Conservation (phyloP, 306 rosid species). For the Ormosia semicastrata region DNA sequence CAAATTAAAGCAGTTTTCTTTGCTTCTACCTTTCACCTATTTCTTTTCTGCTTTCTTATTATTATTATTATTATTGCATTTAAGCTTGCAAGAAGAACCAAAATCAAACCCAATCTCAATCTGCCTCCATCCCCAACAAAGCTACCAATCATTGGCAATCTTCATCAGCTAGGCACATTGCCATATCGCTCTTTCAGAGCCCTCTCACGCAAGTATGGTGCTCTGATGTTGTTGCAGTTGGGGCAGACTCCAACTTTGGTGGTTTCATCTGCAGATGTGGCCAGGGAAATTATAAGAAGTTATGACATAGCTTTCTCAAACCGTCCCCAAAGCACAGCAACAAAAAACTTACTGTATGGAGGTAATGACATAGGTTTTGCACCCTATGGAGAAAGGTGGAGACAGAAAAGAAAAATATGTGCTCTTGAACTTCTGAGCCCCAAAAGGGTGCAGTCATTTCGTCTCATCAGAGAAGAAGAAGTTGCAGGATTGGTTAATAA, state of each 20-base stretch:
- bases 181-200: neutral
- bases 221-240: constrained; percentile 1
- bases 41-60: too few species aligned
- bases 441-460: constrained; percentile 12
- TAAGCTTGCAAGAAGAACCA: too few species aligned
- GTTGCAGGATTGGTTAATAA: neutral
- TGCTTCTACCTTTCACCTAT: too few species aligned
- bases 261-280: constrained; percentile 24
- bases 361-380: constrained; percentile 11
- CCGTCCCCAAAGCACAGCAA: neutral
- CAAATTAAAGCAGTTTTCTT: too few species aligned
- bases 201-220: constrained; percentile 7
- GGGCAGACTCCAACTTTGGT: constrained; percentile 18
- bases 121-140: too few species aligned
- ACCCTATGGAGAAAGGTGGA: neutral
- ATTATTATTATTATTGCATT: too few species aligned
- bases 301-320: neutral
- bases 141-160: neutral
- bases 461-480: neutral
- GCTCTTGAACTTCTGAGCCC: constrained; percentile 9
- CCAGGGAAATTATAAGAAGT: neutral
- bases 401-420: constrained; percentile 14
- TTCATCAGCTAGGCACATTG: constrained; percentile 23
- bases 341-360: neutral
- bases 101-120: too few species aligned